Conservation (phyloP, 2,329 filamentous ascomycete genomes). For the Paracamarosporium sp. region DNA sequence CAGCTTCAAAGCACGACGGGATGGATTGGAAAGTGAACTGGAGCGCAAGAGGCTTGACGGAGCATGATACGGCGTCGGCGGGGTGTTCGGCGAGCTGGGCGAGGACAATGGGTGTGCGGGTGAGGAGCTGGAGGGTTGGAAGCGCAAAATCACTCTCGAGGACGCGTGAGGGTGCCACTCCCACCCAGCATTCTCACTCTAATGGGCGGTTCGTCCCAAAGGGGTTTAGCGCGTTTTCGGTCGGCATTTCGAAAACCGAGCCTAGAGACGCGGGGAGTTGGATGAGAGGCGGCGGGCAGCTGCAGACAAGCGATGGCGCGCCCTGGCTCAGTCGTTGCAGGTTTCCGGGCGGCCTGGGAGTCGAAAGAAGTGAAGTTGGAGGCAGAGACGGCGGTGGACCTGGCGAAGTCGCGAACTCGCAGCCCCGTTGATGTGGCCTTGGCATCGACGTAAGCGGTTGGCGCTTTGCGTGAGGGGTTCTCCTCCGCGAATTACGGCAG, state of each 20-base stretch:
- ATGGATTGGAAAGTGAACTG: slow-evolving; percentile 33
- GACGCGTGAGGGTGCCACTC: slow-evolving; percentile 27
- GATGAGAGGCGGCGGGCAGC: not conserved
- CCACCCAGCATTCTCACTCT: not conserved
- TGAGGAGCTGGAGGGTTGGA: slow-evolving; percentile 24
- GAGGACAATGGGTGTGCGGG: slow-evolving; percentile 26
- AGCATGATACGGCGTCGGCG: slow-evolving; percentile 36
- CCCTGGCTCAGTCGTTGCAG: not conserved
- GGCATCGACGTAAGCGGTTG: not conserved
- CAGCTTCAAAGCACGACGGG: slow-evolving; percentile 44
- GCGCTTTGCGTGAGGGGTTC: not conserved
- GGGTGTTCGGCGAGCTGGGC: slow-evolving; percentile 21
- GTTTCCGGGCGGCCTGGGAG: not conserved
- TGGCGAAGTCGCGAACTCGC: not conserved
- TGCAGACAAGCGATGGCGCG: not conserved
- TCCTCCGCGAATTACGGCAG: not conserved
- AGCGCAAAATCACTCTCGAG: slow-evolving; percentile 2
- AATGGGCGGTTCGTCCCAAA: slow-evolving; percentile 17
- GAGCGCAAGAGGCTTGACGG: slow-evolving; percentile 20
- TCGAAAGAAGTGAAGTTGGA: not conserved
- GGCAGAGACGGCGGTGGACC: slow-evolving; percentile 1
- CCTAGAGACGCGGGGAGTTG: not conserved
- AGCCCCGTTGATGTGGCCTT: slow-evolving; percentile 1
- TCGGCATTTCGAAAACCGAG: not conserved
- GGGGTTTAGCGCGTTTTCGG: not conserved